Conservation (phyloP, 768 basidiomycete genomes). For the Naganishia friedmannii region DNA sequence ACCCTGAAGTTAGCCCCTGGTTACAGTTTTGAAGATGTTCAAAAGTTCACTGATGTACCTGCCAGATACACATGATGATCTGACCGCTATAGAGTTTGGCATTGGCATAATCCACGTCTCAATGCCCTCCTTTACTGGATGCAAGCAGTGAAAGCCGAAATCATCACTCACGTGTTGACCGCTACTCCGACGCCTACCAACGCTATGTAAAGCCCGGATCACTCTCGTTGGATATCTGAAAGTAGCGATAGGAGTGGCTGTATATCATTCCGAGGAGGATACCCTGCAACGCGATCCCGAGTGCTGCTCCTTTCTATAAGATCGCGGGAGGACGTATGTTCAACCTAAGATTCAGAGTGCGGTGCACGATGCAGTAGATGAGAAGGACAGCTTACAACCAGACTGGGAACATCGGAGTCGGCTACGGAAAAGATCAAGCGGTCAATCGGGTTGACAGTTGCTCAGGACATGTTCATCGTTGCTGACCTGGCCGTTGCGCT, state of each 20-base stretch:
- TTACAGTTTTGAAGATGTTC: background rate
- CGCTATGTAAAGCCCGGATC: constrained; percentile 13
- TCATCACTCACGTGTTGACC: constrained; percentile 12
- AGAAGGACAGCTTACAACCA: constrained; percentile 1
- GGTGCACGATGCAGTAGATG: background rate
- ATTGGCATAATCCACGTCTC: background rate
- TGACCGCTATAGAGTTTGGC: background rate
- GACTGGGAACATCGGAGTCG: background rate
- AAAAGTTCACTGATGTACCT: constrained; percentile 2
- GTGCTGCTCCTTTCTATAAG: constrained; percentile 17
- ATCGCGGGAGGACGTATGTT: background rate
- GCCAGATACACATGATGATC: constrained; percentile 16
- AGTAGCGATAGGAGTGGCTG: constrained; percentile 3
- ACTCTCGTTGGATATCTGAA: constrained; percentile 14
- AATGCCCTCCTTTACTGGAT: background rate
- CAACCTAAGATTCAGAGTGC: background rate
- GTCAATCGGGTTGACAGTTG: background rate
- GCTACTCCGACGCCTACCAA: background rate
- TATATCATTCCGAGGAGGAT: constrained; percentile 20
- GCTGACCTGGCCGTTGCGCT: background rate
- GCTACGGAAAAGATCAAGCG: background rate
- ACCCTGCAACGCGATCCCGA: constrained; percentile 10
- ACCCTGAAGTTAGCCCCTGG: background rate
- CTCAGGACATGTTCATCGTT: background rate
- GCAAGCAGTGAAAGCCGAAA: background rate